A percentile compares a stretch with the other conserved stretches of the same genome.
phyloP scores from a whole-genome alignment of 164 flowering plant genomes.

The Berberis thunbergii region DNA sequence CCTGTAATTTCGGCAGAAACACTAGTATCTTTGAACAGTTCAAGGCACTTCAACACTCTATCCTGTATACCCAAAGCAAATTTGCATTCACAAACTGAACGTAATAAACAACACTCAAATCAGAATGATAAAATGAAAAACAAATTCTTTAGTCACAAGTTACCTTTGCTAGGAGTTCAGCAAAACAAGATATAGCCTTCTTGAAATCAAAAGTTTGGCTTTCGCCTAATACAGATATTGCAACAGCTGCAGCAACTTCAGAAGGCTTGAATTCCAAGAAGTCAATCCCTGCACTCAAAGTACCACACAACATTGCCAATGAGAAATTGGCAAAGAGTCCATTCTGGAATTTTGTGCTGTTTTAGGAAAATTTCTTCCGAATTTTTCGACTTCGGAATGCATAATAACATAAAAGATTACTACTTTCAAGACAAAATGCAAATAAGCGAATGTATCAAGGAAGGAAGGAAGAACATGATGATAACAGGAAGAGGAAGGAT shows the following conservation, averaged over 20 bases:
- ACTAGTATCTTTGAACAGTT: slow-evolving; percentile 38
- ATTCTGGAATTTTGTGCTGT: too few relatives aligned
- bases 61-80: slow-evolving; percentile 39
- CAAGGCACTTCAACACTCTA: slow-evolving; percentile 53
- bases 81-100: background rate
- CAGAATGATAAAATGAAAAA: background rate
- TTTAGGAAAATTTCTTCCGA: too few relatives aligned
- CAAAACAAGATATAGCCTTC: slow-evolving; percentile 29
- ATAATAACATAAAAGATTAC: too few relatives aligned
- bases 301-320: background rate
- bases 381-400: too few relatives aligned
- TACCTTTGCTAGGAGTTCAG: slow-evolving; percentile 46
- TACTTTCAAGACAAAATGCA: too few relatives aligned
- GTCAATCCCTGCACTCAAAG: slow-evolving; percentile 51
- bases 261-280: slow-evolving; percentile 68
- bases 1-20: slow-evolving; percentile 16
- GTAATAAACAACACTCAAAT: background rate
- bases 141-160: background rate
- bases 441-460: too few relatives aligned
- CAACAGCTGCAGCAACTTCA: slow-evolving; percentile 76
- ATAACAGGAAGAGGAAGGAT: too few relatives aligned
- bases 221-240: slow-evolving; percentile 42
- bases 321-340: too few relatives aligned
- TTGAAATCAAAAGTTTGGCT: slow-evolving; percentile 31
- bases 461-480: too few relatives aligned